These are phyloP conservation scores for Starmerella khaoyaiensis DNA, from an alignment of 805 yeast genomes.

Conservation along the genomic window DNA sequence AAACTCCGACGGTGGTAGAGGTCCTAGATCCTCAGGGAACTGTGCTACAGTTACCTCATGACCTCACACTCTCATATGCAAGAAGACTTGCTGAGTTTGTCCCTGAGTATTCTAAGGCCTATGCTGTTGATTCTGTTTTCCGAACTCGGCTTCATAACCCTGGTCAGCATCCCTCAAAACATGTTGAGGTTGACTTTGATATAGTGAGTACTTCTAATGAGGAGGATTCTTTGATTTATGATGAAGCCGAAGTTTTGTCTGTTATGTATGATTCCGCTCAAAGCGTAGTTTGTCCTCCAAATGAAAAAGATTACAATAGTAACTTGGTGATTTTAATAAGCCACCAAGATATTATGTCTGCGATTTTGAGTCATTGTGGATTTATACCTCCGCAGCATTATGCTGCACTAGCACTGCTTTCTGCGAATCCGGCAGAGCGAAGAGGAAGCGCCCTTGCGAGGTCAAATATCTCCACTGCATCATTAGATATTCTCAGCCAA, in stretches of 20 bases:
- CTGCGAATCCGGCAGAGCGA: constrained; percentile 58
- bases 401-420: constrained; percentile 56
- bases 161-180: constrained; percentile 55
- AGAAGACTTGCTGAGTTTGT: constrained; percentile 59
- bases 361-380: constrained; percentile 69
- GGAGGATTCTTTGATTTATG: constrained; percentile 31
- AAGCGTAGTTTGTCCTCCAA: constrained; percentile 29
- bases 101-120: constrained; percentile 45
- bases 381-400: constrained; percentile 60
- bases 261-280: constrained; percentile 60
- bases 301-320: constrained; percentile 40
- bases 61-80: constrained; percentile 81
- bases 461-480: constrained; percentile 65
- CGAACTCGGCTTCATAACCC: constrained; percentile 29
- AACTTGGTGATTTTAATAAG: constrained; percentile 53
- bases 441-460: constrained; percentile 46
- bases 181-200: constrained; percentile 79
- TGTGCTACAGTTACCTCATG: constrained; percentile 79
- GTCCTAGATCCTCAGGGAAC: constrained; percentile 77
- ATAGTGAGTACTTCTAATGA: constrained; percentile 39
- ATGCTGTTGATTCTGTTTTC: constrained; percentile 67
- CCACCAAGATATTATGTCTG: constrained; percentile 67
- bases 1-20: constrained; percentile 58
- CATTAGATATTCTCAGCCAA: constrained; percentile 63
- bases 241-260: constrained; percentile 82